Percentiles rank a stretch among this genome's conserved stretches.
phyloP scores from a whole-genome alignment of 306 rosid genomes.

The Crataegus laevigata region DNA sequence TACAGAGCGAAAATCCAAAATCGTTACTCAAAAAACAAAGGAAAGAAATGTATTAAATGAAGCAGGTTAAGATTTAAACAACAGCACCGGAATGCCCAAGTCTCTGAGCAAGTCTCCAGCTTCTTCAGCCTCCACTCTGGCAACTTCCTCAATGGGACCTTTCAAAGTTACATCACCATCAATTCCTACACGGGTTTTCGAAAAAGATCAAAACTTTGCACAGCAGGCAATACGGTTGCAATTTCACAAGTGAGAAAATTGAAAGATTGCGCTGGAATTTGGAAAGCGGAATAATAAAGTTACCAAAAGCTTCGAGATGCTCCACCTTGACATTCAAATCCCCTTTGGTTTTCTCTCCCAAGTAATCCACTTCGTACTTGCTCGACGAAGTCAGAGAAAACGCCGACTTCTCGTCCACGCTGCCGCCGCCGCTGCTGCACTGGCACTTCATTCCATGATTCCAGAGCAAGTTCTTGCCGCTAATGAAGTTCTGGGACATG shows the following conservation, averaged over 20 bases:
- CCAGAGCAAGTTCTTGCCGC: neutral
- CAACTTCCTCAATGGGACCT: constrained; percentile 95
- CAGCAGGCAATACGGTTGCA: neutral
- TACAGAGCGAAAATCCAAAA: neutral
- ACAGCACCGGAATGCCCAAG: constrained; percentile 79
- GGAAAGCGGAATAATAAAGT: neutral
- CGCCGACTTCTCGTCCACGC: constrained; percentile 37
- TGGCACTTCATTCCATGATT: constrained; percentile 4
- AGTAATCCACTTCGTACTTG: constrained; percentile 72
- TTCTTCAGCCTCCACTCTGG: constrained; percentile 66
- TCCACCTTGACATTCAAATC: constrained; percentile 80
- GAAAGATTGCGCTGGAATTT: neutral
- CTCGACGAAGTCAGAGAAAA: constrained; percentile 67
- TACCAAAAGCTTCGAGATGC: constrained; percentile 70
- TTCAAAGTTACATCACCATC: constrained; percentile 55
- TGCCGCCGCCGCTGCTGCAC: constrained; percentile 10
- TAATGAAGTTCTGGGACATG: neutral
- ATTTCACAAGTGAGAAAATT: neutral
- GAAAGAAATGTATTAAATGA: neutral
- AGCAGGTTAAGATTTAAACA: constrained; percentile 5
- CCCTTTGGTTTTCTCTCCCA: constrained; percentile 91
- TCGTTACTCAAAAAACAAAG: neutral
- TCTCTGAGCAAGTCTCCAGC: constrained; percentile 69
- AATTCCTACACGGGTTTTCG: constrained; percentile 36
- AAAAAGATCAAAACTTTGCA: constrained; percentile 3